These are phyloP conservation scores for Fraxinus dipetala DNA, from an alignment of 305 asterid genomes.

Conservation along the genomic window DNA sequence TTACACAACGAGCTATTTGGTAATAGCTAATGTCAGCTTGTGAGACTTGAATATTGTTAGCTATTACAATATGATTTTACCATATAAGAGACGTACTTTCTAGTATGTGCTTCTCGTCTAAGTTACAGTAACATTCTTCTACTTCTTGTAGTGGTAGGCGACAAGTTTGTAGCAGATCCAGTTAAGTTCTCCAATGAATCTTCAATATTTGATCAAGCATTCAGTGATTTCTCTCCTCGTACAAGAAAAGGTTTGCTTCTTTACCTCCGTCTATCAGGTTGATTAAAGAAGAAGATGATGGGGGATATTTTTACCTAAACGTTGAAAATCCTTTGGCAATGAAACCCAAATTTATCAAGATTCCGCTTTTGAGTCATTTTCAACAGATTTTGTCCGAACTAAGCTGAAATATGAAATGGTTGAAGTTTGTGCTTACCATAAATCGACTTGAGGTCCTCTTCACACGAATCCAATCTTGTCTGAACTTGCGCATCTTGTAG, in stretches of 20 bases:
- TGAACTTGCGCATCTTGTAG: neutral
- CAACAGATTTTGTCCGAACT: neutral
- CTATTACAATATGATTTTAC: neutral
- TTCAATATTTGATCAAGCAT: constrained; percentile 45
- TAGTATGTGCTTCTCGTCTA: neutral
- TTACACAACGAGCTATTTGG: neutral
- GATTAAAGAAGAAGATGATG: neutral
- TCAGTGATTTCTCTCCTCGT: constrained; percentile 42
- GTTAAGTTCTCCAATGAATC: constrained; percentile 76
- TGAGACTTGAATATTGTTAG: neutral
- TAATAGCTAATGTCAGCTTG: neutral
- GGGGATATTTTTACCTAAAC: neutral
- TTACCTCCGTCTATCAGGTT: neutral
- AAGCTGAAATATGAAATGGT: neutral
- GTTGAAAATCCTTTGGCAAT: neutral
- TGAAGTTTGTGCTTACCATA: neutral
- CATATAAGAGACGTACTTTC: neutral
- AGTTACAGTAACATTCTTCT: neutral
- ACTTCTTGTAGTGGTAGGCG: constrained; percentile 50
- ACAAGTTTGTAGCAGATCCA: constrained; percentile 69
- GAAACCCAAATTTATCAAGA: neutral
- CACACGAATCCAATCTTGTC: neutral
- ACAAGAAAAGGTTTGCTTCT: constrained; percentile 56
- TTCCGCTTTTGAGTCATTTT: neutral
- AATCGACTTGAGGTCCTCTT: neutral